phyloP scores from a whole-genome alignment of 2,329 filamentous ascomycete species.

The Domatiomyces catenatus region DNA sequence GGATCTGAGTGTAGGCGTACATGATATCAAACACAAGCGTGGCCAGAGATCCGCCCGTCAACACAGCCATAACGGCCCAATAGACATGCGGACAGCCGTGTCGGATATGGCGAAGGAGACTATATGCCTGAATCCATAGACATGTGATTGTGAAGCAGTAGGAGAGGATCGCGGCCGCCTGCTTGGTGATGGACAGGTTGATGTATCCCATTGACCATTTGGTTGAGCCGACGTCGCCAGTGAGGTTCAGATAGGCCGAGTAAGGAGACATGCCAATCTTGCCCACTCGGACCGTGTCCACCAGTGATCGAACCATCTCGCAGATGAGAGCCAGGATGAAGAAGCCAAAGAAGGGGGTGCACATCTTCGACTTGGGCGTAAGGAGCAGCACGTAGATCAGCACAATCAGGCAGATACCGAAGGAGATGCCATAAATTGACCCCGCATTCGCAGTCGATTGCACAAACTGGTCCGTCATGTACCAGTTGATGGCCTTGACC shows the following conservation, averaged over 20 bases:
- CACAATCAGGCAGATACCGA: background rate
- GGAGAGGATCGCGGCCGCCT: background rate
- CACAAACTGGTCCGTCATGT: background rate
- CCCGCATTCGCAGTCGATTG: background rate
- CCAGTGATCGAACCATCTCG: background rate
- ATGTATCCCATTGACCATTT: slow-evolving; percentile 6
- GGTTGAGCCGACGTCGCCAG: slow-evolving; percentile 2
- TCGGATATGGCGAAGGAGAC: background rate
- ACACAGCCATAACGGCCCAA: background rate
- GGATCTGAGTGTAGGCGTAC: background rate
- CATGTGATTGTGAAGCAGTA: background rate
- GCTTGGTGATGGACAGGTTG: background rate
- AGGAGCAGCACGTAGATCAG: background rate
- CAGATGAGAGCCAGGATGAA: background rate
- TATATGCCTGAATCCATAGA: background rate
- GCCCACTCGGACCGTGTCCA: background rate
- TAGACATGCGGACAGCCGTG: background rate
- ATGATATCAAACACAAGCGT: background rate
- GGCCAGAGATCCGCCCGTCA: background rate
- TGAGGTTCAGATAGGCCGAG: background rate
- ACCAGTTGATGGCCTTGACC: background rate
- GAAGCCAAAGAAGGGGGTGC: background rate
- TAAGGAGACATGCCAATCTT: background rate
- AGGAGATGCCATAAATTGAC: background rate
- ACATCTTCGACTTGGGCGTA: background rate